phyloP scores from a whole-genome alignment of 2,329 filamentous ascomycete species.

The Leptographium procerum region DNA sequence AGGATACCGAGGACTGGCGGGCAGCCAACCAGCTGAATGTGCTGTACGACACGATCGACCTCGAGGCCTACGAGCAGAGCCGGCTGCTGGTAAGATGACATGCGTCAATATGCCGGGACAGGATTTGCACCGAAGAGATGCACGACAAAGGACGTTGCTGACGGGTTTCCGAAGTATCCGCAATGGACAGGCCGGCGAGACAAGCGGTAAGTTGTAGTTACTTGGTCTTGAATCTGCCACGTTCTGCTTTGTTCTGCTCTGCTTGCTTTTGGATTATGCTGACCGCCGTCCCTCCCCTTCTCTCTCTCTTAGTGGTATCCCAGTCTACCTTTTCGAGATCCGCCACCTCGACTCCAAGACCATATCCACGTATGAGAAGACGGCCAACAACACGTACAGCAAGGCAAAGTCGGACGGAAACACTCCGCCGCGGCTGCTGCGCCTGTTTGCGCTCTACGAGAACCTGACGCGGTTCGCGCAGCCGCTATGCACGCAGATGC shows the following conservation, averaged over 20 bases:
- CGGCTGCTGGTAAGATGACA: conserved; percentile 51
- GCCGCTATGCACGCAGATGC: conserved; percentile 69
- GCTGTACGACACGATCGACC: conserved; percentile 77
- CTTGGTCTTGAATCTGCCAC: too few relatives aligned
- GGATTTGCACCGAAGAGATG: neutral
- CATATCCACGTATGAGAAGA: conserved; percentile 66
- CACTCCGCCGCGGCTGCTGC: conserved; percentile 63
- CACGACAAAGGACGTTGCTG: neutral
- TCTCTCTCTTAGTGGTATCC: conserved; percentile 56
- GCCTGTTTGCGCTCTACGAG: conserved; percentile 87
- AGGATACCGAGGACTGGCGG: conserved; percentile 81
- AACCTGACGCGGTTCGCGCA: conserved; percentile 80
- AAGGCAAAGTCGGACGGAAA: conserved; percentile 55
- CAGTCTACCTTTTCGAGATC: conserved; percentile 85
- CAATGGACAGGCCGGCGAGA: conserved; percentile 92
- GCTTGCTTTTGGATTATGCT: neutral
- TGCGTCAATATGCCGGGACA: too few relatives aligned
- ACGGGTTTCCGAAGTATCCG: conserved; percentile 52
- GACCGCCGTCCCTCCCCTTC: too few relatives aligned
- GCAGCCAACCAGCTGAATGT: conserved; percentile 65
- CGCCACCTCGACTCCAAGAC: conserved; percentile 72
- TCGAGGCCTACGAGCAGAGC: conserved; percentile 73
- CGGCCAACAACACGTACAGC: conserved; percentile 43
- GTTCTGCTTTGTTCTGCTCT: neutral
- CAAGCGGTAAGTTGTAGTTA: conserved; percentile 34